Evolutionary conservation across 164 flowering plant genomes (phyloP), one percentile per base, ranked within the genome.

Genomic region (Euptelea pleiosperma): DNA sequence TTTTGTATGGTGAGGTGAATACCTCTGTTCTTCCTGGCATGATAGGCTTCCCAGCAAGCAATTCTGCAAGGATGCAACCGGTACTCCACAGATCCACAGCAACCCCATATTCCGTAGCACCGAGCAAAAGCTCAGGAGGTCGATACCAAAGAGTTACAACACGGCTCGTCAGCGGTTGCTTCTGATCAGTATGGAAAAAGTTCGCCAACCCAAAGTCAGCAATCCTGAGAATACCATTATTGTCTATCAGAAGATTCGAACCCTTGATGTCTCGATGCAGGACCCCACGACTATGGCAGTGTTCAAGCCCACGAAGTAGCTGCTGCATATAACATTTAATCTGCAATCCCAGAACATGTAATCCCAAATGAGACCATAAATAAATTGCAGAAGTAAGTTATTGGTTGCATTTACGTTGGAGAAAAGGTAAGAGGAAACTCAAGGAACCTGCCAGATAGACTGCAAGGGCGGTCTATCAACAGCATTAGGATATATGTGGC

Each of bases 1-100:
- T n/a, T n/a, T n/a, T n/a, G n/a, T n/a, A n/a, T n/a, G n/a, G n/a
- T n/a, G n/a, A n/a, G n/a, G n/a, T n/a, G 25, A 22, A 44, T 73
- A 90, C 97, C 96, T 91, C 97, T 39, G 97, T 91, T 75, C 97
- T 82, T 77, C 96, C 97, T 6, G 96, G 91, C 96, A 91, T 85
- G 22, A 87, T 84, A 57, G 97, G 97, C 71, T 82, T 86, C 58
- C 97, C 96, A 3, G 79, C 77, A 73, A 78, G 78, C 41, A 91
- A 65, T 66, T 91, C 97, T 29, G 93, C 97, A 63, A 91, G 96
- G 65, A 91, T 91, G 75, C 96, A 91, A 55, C 97, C 97, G 33
- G 80, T 40, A 63, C 97, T 88, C 97, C 97, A 91, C 55, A 91
- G 69, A 71, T 91, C 97, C 29, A 91, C 96, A 22, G 77, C 69